Evolutionary conservation across 2,329 filamentous ascomycete genomes (phyloP).

Genomic region (Trichoderma citrinoviride): DNA sequence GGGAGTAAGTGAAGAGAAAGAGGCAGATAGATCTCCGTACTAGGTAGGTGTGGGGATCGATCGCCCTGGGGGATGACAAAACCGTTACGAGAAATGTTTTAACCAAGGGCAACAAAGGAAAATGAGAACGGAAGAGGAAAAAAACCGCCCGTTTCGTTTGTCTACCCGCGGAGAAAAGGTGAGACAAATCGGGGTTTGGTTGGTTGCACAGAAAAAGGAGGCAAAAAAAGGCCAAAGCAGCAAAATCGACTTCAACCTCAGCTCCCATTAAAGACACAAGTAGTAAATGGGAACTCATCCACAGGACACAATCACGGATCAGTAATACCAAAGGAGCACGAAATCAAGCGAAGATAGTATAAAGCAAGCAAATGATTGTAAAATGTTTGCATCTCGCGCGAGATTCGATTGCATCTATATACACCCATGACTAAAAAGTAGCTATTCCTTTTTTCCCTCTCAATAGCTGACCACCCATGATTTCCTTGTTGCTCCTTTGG

Average conservation of each 20-base stretch:
- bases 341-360: not conserved
- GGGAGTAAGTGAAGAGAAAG: not conserved
- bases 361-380: not conserved
- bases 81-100: not conserved
- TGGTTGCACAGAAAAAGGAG: not conserved
- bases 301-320: too few species aligned
- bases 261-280: not conserved
- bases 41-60: too few species aligned
- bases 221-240: not conserved
- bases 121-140: too few species aligned
- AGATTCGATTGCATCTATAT: conserved; percentile 13
- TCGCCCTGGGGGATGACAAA: not conserved
- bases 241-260: not conserved
- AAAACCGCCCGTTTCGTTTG: not conserved
- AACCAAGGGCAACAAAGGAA: not conserved
- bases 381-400: too few species aligned
- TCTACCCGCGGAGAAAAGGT: conserved; percentile 1
- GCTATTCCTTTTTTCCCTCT: not conserved
- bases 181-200: not conserved
- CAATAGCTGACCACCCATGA: not conserved
- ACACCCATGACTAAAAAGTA: not conserved
- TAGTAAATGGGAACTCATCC: not conserved
- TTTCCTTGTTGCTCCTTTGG: not conserved
- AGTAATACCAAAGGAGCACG: too few species aligned
- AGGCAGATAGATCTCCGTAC: not conserved